A percentile compares a stretch with the other conserved stretches of the same genome.
phyloP scores from a whole-genome alignment of 2,329 filamentous ascomycete species.

The Penicillium rolfsii region DNA sequence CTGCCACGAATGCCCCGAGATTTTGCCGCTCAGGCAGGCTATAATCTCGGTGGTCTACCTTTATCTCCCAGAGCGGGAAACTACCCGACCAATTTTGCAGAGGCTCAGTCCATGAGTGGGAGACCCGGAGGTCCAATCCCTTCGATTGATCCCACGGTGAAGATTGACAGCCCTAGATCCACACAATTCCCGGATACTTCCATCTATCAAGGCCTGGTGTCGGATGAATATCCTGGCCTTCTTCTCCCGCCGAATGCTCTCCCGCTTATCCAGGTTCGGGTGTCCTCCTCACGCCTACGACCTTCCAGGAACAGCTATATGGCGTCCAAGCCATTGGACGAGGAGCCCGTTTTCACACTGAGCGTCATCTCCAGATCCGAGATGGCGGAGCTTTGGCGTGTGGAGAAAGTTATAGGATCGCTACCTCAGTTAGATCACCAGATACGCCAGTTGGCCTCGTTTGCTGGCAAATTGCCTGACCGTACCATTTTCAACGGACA shows the following conservation, averaged over 20 bases:
- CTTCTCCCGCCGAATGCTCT: constrained; percentile 86
- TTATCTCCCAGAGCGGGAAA: constrained; percentile 74
- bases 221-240: constrained; percentile 84
- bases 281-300: constrained; percentile 92
- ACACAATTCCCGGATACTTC: constrained; percentile 41
- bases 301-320: constrained; percentile 86
- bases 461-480: constrained; percentile 79
- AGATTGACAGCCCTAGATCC: constrained; percentile 40
- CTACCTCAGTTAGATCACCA: constrained; percentile 80
- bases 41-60: constrained; percentile 56
- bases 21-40: constrained; percentile 58
- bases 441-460: constrained; percentile 72
- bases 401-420: constrained; percentile 87
- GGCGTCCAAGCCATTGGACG: constrained; percentile 77
- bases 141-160: constrained; percentile 43
- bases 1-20: constrained; percentile 61
- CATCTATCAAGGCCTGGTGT: constrained; percentile 77
- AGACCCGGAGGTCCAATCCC: constrained; percentile 30
- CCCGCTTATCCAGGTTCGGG: constrained; percentile 80
- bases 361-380: constrained; percentile 75
- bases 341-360: constrained; percentile 91
- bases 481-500: constrained; percentile 86
- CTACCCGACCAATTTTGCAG: constrained; percentile 72
- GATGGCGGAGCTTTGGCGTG: constrained; percentile 76
- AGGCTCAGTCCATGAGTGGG: constrained; percentile 39